Conservation (phyloP, 352 stramenopile genomes). For the Phytophthora vignae region DNA sequence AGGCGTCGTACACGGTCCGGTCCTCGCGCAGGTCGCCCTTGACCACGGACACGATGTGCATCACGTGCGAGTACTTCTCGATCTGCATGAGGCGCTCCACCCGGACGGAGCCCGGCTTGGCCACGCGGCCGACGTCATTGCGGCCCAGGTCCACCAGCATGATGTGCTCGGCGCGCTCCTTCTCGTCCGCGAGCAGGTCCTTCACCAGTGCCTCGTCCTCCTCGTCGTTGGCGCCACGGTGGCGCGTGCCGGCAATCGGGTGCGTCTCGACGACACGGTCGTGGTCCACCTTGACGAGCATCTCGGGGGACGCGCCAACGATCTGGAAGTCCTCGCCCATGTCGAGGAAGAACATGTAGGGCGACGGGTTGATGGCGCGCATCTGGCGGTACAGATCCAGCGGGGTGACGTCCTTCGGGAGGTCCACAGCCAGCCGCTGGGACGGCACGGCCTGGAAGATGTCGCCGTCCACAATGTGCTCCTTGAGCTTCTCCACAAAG, state of each 20-base stretch:
- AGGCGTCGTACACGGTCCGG: slow-evolving; percentile 90
- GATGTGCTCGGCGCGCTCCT: slow-evolving; percentile 93
- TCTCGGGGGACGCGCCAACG: slow-evolving; percentile 88
- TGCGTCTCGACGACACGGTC: slow-evolving; percentile 88
- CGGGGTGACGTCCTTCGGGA: slow-evolving; percentile 70
- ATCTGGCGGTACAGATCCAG: slow-evolving; percentile 91
- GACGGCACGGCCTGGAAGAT: slow-evolving; percentile 92
- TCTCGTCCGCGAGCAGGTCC: slow-evolving; percentile 88
- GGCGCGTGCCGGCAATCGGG: slow-evolving; percentile 90
- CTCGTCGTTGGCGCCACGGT: slow-evolving; percentile 83
- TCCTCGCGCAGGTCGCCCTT: slow-evolving; percentile 83
- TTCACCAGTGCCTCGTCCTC: slow-evolving; percentile 84
- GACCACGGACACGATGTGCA: slow-evolving; percentile 93
- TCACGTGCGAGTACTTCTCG: slow-evolving; percentile 93
- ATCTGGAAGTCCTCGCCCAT: slow-evolving; percentile 88
- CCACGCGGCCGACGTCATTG: slow-evolving; percentile 91
- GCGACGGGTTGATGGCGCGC: slow-evolving; percentile 89
- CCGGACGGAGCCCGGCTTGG: slow-evolving; percentile 78
- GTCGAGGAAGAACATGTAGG: slow-evolving; percentile 93
- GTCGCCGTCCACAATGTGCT: slow-evolving; percentile 90
- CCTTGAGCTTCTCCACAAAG: slow-evolving; percentile 89
- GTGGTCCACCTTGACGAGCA: slow-evolving; percentile 91
- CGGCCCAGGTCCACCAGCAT: slow-evolving; percentile 93
- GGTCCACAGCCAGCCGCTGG: slow-evolving; percentile 75
- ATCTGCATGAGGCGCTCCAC: slow-evolving; percentile 92